Evolutionary conservation across 495 filamentous ascomycete species (phyloP).

Genomic region (Apodospora peruviana): DNA sequence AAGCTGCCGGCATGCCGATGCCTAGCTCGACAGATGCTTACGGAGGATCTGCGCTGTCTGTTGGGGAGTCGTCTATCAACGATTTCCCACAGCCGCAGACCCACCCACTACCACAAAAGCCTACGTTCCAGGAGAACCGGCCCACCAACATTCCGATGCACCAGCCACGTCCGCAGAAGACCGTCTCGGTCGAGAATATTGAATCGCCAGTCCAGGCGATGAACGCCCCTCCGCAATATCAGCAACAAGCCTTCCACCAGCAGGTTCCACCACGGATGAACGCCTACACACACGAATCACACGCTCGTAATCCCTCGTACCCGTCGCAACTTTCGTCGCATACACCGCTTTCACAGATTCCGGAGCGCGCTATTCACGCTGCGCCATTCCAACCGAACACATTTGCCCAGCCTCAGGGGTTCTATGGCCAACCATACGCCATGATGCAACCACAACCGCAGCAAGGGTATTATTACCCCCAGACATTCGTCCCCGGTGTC

Average conservation of each 20-base stretch:
- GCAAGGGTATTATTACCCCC: slow-evolving; percentile 53
- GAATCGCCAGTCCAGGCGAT: slow-evolving; percentile 75
- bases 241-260: slow-evolving; percentile 89
- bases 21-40: slow-evolving; percentile 8
- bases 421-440: slow-evolving; percentile 53
- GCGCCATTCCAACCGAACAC: slow-evolving; percentile 81
- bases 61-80: slow-evolving; percentile 34
- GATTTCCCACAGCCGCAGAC: slow-evolving; percentile 50
- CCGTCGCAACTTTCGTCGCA: slow-evolving; percentile 68
- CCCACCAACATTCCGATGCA: slow-evolving; percentile 80
- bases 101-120: slow-evolving; percentile 63
- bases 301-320: slow-evolving; percentile 67
- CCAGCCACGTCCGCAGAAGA: slow-evolving; percentile 91
- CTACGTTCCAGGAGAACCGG: slow-evolving; percentile 72
- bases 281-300: slow-evolving; percentile 52
- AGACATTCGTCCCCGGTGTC: slow-evolving; percentile 46
- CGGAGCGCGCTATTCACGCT: slow-evolving; percentile 89
- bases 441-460: slow-evolving; percentile 37
- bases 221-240: slow-evolving; percentile 57
- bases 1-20: slow-evolving; percentile 20
- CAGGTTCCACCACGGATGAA: slow-evolving; percentile 73
- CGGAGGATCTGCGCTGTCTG: slow-evolving; percentile 7
- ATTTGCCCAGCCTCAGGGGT: slow-evolving; percentile 58
- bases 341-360: slow-evolving; percentile 92
- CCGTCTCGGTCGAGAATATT: slow-evolving; percentile 90